A percentile compares a stretch with the other conserved stretches of the same genome.
Conservation (phyloP, 495 filamentous ascomycete species). For the Chaetomium fimeti region DNA sequence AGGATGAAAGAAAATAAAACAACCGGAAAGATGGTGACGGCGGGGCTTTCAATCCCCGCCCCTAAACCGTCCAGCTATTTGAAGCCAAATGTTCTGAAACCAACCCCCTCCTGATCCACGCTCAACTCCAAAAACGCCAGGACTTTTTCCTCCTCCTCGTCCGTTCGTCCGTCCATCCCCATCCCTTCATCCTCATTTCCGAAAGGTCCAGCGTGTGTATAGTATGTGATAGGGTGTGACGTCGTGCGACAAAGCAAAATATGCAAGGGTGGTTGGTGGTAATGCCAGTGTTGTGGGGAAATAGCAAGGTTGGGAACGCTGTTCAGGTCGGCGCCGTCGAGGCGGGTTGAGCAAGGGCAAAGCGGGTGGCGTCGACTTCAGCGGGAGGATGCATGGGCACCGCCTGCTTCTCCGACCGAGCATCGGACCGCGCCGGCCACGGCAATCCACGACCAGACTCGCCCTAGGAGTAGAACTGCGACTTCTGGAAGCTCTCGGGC, state of each 20-base stretch:
- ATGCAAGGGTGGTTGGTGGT: background rate
- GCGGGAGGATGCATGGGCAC: too few relatives aligned
- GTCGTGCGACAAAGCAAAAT: constrained; percentile 6
- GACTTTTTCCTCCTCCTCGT: background rate
- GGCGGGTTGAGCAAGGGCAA: background rate
- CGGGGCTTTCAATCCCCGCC: background rate
- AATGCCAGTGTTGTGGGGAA: background rate
- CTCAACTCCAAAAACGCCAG: constrained; percentile 20
- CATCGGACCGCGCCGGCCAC: too few relatives aligned
- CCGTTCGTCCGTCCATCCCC: background rate
- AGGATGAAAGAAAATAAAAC: background rate
- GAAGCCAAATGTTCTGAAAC: background rate
- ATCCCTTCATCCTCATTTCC: background rate
- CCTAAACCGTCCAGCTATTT: constrained; percentile 6
- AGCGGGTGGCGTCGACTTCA: background rate
- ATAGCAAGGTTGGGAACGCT: background rate
- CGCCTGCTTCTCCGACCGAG: background rate
- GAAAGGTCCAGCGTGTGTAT: background rate
- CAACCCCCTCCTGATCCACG: background rate
- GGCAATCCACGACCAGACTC: background rate
- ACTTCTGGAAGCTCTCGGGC: constrained; percentile 87
- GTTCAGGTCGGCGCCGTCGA: background rate
- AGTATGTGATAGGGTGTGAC: background rate
- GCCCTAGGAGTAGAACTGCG: constrained; percentile 72
- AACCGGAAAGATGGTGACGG: background rate